These are phyloP conservation scores for Cucumis sativus DNA, from an alignment of 306 rosid species.

Conservation along the genomic window DNA sequence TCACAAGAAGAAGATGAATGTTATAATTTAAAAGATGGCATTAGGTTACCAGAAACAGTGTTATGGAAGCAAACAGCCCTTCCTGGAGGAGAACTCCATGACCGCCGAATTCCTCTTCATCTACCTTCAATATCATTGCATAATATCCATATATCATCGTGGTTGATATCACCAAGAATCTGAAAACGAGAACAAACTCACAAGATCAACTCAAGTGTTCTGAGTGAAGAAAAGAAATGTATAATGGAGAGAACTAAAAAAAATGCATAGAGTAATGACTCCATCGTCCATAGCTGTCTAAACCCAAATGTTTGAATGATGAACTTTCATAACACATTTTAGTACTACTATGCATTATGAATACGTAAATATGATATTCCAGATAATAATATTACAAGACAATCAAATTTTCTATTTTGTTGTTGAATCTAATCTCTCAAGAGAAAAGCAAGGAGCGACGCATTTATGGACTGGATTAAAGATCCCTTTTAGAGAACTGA, in stretches of 20 bases:
- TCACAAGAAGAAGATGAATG: not conserved
- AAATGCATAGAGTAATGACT: not conserved
- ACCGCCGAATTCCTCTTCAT: conserved; percentile 93
- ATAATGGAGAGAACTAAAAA: not conserved
- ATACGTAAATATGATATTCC: not conserved
- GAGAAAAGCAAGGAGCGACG: not conserved
- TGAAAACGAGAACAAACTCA: conserved; percentile 21
- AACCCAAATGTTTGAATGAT: not conserved
- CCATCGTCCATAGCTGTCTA: not conserved
- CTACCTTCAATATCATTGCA: conserved; percentile 69
- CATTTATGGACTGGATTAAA: not conserved
- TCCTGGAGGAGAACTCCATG: conserved; percentile 98
- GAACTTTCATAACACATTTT: not conserved
- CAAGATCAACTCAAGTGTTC: not conserved
- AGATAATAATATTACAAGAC: not conserved
- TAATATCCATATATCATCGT: conserved; percentile 75
- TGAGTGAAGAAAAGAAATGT: not conserved
- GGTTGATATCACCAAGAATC: conserved; percentile 61
- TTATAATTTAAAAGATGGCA: not conserved
- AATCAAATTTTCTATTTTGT: not conserved
- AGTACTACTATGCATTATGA: not conserved
- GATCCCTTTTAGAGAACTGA: not conserved
- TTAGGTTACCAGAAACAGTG: conserved; percentile 76
- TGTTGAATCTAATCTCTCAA: not conserved
- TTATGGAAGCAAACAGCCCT: conserved; percentile 87